Base-by-base conservation (phyloP, 257 asterid genomes). In the Schizonepeta tenuifolia region DNA sequence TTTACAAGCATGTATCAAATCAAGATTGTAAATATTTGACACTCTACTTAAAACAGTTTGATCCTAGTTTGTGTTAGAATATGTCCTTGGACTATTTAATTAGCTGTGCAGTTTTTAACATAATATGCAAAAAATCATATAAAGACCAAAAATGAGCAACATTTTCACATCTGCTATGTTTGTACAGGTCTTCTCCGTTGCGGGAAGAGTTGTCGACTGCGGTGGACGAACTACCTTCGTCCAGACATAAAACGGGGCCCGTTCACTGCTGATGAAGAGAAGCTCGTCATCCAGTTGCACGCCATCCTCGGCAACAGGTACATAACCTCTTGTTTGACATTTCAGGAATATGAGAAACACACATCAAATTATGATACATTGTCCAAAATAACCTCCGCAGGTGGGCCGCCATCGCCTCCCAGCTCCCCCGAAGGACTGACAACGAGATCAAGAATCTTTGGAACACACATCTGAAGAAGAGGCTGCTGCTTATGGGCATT, bases 281-380 rank as follows among this genome's bases (percentile, higher is more conserved):
- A 91, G 83, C 96, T 89, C 71, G 98, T 93, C 68, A 82, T 93
- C 35, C 98, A 94, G 70, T 74, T 94, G 14, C 98, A 94, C 72
- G 98, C 80, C 82, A 86, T 94, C 77, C 96, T 94, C 46, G 98
- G 98, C 60, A 94, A 94, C 88, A 88, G 98, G 98, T 90, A n/a
- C 18, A 15, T 43, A 38, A n/a, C 56, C 28, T 26, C 63, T 12
- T 1, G 26, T 10, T 54, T 9, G n/a, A 54, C 60, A 54, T 20
- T 54, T 21, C 21, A 43, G 6, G 0, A 13, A 43, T 28, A 28
- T 28, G 33, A 28, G 4, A 28, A 28, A 28, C 33, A 1, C 36
- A 5, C 7, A 31, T 4, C 6, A 31, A 31, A 31, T 5, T 0
- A 5, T 31, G 1, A 31, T 31, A 5, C 36, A 31, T 31, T 0